Conservation (phyloP, 208 protist genomes). For the Leishmania amazonensis region DNA sequence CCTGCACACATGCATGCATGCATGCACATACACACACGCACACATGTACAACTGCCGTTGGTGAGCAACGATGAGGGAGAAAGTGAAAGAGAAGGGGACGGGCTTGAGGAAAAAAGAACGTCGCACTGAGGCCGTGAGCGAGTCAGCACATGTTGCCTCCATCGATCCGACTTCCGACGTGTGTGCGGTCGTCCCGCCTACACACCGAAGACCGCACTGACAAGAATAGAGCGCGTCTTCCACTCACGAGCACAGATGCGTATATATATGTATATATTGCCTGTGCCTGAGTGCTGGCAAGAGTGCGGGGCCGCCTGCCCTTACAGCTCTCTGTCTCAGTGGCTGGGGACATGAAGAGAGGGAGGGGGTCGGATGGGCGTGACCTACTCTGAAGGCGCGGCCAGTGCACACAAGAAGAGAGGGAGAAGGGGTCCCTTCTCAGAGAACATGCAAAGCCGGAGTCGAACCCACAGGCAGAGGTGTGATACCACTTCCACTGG, state of each 20-base stretch:
- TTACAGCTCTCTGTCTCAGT: background rate
- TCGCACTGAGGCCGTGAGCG: background rate
- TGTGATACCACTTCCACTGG: no score
- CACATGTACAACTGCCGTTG: background rate
- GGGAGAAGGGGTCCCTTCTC: no score
- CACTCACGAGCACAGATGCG: background rate
- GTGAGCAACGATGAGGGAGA: background rate
- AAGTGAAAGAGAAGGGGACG: background rate
- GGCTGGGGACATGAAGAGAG: background rate
- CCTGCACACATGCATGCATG: background rate
- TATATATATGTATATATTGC: background rate
- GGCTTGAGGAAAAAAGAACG: background rate
- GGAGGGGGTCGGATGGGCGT: no score
- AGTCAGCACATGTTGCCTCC: background rate
- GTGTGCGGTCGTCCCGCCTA: background rate
- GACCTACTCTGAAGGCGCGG: no score
- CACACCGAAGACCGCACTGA: background rate
- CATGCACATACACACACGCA: background rate
- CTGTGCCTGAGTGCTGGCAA: background rate
- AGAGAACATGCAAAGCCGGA: no score
- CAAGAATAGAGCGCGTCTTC: background rate
- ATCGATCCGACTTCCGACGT: background rate
- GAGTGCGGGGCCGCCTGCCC: background rate
- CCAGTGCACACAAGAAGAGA: no score
- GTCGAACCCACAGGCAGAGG: no score